phyloP scores from a whole-genome alignment of 2,329 filamentous ascomycete species.

The Xylaria digitata region DNA sequence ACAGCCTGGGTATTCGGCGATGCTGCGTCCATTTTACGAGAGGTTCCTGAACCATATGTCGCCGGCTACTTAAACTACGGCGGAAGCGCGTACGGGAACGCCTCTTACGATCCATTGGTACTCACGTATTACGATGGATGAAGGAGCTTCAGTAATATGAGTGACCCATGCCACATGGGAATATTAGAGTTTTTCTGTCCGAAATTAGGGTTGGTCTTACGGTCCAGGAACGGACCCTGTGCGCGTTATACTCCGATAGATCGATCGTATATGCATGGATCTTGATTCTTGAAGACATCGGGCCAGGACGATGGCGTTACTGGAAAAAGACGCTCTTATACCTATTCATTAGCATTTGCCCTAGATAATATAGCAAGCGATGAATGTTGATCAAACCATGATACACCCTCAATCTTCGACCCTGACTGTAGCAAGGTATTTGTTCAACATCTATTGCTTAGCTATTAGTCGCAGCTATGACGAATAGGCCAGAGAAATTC shows the following conservation, averaged over 20 bases:
- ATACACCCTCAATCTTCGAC: too few relatives aligned
- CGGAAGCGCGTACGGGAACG: constrained; percentile 59
- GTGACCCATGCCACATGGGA: constrained; percentile 15
- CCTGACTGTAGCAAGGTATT: neutral
- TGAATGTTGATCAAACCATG: neutral
- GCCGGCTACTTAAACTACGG: constrained; percentile 58
- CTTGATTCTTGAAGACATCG: neutral
- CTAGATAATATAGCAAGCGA: constrained; percentile 1
- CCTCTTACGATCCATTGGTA: constrained; percentile 50
- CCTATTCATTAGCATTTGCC: neutral
- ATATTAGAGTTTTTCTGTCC: neutral
- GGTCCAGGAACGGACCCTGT: constrained; percentile 3
- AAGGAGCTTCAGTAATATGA: constrained; percentile 9
- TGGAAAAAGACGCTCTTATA: neutral
- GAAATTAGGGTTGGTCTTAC: neutral
- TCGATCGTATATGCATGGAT: constrained; percentile 19
- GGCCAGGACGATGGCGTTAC: constrained; percentile 4
- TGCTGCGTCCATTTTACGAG: constrained; percentile 51
- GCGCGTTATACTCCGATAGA: constrained; percentile 21
- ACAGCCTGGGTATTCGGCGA: constrained; percentile 56
- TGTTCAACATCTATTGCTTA: neutral
- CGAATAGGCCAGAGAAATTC: too few relatives aligned
- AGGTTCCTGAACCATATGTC: constrained; percentile 52
- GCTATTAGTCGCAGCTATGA: too few relatives aligned
- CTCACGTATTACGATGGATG: constrained; percentile 42